These are phyloP conservation scores for Colletotrichum sublineola DNA, from an alignment of 2,329 filamentous ascomycete species.

Conservation along the genomic window DNA sequence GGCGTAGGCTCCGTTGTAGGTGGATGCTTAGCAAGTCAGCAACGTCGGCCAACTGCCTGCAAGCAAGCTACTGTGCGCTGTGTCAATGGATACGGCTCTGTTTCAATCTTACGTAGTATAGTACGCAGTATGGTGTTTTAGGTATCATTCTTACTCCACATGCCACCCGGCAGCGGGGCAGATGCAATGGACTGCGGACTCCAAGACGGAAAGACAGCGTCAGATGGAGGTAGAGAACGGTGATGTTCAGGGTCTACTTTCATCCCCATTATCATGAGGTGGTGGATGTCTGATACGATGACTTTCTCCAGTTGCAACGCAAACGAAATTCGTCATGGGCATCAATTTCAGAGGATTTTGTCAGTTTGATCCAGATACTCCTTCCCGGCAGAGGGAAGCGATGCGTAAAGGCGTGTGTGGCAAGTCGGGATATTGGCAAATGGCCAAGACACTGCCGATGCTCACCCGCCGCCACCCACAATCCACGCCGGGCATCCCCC, in stretches of 20 bases:
- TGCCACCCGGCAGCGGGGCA: background rate
- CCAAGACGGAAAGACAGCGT: background rate
- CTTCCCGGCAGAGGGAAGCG: constrained; percentile 13
- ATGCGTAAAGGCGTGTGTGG: constrained; percentile 5
- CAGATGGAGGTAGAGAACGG: background rate
- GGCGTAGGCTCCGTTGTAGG: constrained; percentile 3
- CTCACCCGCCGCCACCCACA: constrained; percentile 15
- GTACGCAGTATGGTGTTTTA: too few relatives aligned
- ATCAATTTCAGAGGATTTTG: constrained; percentile 12
- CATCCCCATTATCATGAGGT: background rate
- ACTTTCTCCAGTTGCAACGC: background rate
- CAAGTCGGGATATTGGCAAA: constrained; percentile 25
- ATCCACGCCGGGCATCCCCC: constrained; percentile 14
- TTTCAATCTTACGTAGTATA: background rate
- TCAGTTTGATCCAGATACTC: constrained; percentile 12
- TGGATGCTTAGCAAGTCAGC: constrained; percentile 3
- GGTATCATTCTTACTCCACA: background rate
- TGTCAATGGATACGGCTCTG: too few relatives aligned
- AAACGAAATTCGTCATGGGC: background rate
- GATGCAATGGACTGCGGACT: background rate
- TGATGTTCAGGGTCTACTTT: background rate
- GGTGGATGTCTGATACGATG: background rate
- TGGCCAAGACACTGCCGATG: constrained; percentile 27
- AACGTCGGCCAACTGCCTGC: background rate
- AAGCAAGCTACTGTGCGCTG: background rate